Conservation (phyloP, 139 green algal species). For the Picochlorum costavermella region DNA sequence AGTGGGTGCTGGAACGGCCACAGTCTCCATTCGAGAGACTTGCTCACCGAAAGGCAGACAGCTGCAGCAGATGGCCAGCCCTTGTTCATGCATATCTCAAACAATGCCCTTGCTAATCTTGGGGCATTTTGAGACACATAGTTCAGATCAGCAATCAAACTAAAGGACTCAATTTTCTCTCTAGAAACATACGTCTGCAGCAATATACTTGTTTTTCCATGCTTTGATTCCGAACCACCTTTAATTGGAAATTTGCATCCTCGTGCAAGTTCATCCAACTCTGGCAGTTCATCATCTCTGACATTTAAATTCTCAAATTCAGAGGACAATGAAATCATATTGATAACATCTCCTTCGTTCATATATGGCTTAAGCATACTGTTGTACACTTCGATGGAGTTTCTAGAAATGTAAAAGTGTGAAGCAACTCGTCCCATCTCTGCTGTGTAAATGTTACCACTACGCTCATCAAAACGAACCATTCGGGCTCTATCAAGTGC, state of each 20-base stretch:
- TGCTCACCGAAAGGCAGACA: conserved; percentile 50
- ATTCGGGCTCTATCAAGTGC: conserved; percentile 70
- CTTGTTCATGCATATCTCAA: conserved; percentile 81
- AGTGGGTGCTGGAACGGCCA: conserved; percentile 87
- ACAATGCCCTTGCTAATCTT: conserved; percentile 83
- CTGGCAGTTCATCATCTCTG: conserved; percentile 89
- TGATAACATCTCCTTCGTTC: conserved; percentile 61
- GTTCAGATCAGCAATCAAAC: conserved; percentile 84
- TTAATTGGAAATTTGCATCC: conserved; percentile 60
- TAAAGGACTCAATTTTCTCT: conserved; percentile 76
- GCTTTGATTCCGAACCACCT: conserved; percentile 70
- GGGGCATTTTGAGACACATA: conserved; percentile 83
- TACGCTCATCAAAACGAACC: conserved; percentile 85
- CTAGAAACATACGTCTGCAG: conserved; percentile 84
- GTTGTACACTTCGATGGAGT: conserved; percentile 78
- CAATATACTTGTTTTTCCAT: conserved; percentile 85
- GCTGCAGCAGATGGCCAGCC: conserved; percentile 61
- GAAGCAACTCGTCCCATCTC: conserved; percentile 86
- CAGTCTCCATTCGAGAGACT: conserved; percentile 73
- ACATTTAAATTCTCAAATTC: conserved; percentile 96
- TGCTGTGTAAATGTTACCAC: conserved; percentile 82
- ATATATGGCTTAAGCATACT: conserved; percentile 74
- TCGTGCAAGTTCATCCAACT: conserved; percentile 71
- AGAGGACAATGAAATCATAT: conserved; percentile 65
- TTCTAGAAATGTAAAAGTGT: conserved; percentile 88